phyloP scores from a whole-genome alignment of 2,329 filamentous ascomycete genomes.

The Fusarium armeniacum region DNA sequence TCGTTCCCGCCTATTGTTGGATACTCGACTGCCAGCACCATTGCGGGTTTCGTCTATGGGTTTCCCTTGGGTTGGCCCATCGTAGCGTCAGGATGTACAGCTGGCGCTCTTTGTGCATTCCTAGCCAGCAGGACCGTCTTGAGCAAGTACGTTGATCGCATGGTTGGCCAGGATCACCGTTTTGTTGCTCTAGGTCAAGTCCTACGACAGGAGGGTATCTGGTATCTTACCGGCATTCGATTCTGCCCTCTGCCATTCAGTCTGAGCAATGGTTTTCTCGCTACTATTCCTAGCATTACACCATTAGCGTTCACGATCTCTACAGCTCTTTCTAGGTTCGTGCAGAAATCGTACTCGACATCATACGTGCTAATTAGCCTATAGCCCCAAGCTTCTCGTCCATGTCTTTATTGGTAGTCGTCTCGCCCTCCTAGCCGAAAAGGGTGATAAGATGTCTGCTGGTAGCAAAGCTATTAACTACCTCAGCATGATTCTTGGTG shows the following conservation, averaged over 20 bases:
- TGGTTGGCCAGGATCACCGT: slow-evolving; percentile 85
- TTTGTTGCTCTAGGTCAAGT: slow-evolving; percentile 92
- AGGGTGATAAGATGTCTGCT: slow-evolving; percentile 84
- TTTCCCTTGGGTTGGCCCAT: slow-evolving; percentile 82
- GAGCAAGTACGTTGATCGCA: slow-evolving; percentile 80
- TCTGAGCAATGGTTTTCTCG: slow-evolving; percentile 92
- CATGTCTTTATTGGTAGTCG: slow-evolving; percentile 93
- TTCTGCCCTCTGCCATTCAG: slow-evolving; percentile 94
- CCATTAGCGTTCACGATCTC: slow-evolving; percentile 83
- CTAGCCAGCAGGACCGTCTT: slow-evolving; percentile 84
- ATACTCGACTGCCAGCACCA: slow-evolving; percentile 78
- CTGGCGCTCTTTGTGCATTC: slow-evolving; percentile 85
- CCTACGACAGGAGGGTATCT: slow-evolving; percentile 89
- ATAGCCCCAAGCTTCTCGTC: slow-evolving; percentile 85
- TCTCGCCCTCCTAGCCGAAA: slow-evolving; percentile 85
- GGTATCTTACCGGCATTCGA: slow-evolving; percentile 90
- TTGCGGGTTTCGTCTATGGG: slow-evolving; percentile 69
- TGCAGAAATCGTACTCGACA: slow-evolving; percentile 8
- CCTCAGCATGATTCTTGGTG: slow-evolving; percentile 80
- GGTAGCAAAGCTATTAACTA: slow-evolving; percentile 87
- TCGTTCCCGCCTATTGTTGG: slow-evolving; percentile 91
- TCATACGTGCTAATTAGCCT: slow-evolving; percentile 15
- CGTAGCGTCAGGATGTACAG: slow-evolving; percentile 81
- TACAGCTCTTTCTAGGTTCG: slow-evolving; percentile 78
- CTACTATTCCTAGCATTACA: slow-evolving; percentile 90